These are phyloP conservation scores for Haplographium delicatum DNA, from an alignment of 495 filamentous ascomycete species.

Conservation along the genomic window DNA sequence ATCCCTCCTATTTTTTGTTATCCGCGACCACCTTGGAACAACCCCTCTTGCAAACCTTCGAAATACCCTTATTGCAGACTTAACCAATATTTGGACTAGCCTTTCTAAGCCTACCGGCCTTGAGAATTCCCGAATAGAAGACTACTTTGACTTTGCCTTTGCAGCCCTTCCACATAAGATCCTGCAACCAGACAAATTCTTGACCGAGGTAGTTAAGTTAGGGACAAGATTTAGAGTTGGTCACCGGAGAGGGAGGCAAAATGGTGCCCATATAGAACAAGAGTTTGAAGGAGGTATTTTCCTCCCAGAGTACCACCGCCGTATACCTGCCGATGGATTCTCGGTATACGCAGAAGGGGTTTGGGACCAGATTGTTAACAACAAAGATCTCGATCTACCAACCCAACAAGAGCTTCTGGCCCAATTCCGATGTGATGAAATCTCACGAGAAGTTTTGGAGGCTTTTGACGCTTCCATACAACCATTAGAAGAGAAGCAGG, in stretches of 20 bases:
- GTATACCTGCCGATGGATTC: conserved; percentile 95
- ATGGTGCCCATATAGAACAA: conserved; percentile 54
- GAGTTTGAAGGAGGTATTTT: conserved; percentile 74
- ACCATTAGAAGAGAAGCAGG: conserved; percentile 83
- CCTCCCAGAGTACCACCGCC: conserved; percentile 87
- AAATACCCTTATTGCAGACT: conserved; percentile 83
- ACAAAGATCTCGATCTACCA: conserved; percentile 94
- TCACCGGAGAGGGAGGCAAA: conserved; percentile 52
- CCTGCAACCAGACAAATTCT: conserved; percentile 89
- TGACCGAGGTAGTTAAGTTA: conserved; percentile 71
- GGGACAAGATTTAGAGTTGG: conserved; percentile 77
- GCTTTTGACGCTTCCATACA: conserved; percentile 75
- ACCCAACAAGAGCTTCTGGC: conserved; percentile 96
- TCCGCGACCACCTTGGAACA: conserved; percentile 88
- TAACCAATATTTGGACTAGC: conserved; percentile 84
- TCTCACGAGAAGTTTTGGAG: conserved; percentile 76
- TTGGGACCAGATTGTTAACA: conserved; percentile 97
- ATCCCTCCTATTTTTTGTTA: conserved; percentile 96
- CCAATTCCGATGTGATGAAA: conserved; percentile 97
- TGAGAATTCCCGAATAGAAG: conserved; percentile 82
- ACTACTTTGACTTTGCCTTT: conserved; percentile 98
- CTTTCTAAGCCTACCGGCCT: conserved; percentile 86
- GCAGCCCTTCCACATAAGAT: conserved; percentile 94
- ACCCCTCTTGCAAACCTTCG: conserved; percentile 86
- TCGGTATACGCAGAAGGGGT: conserved; percentile 86